Evolutionary conservation across 2,329 filamentous ascomycete genomes (phyloP).

Genomic region (Fusarium sublunatum): DNA sequence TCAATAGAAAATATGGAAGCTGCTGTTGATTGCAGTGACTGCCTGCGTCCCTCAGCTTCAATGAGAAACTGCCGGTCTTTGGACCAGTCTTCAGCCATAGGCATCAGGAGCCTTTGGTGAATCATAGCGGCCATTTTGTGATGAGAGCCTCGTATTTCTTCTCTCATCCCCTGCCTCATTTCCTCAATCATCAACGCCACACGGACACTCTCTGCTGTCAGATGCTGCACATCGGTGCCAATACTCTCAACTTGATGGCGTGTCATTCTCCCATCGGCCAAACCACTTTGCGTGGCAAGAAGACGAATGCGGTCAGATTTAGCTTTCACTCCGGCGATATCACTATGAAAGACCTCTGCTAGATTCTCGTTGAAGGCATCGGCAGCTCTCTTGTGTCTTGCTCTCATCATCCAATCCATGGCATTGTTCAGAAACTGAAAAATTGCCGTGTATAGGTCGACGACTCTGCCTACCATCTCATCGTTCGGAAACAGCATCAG

Average conservation of each 20-base stretch:
- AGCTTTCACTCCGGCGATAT: background rate
- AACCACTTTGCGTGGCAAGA: background rate
- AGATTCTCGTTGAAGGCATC: constrained; percentile 1
- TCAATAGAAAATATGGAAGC: background rate
- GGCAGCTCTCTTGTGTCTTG: background rate
- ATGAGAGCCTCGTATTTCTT: background rate
- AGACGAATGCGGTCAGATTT: background rate
- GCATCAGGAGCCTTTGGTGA: background rate
- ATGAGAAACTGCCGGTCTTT: background rate
- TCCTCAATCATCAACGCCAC: background rate
- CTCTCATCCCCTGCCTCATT: background rate
- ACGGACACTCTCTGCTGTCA: background rate
- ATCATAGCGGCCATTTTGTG: background rate
- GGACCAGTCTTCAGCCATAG: background rate
- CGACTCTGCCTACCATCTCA: constrained; percentile 11
- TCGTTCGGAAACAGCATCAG: constrained; percentile 24
- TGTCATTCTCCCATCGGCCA: background rate
- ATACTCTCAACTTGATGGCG: background rate
- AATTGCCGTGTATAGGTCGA: background rate
- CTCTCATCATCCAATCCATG: background rate
- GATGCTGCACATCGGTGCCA: background rate
- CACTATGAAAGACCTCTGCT: background rate
- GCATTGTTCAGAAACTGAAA: background rate
- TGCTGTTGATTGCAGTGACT: background rate
- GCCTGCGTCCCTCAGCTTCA: background rate